Percentiles rank a stretch among this genome's conserved stretches.
phyloP scores from a whole-genome alignment of 345 rosid species.

The Gossypium bickii region DNA sequence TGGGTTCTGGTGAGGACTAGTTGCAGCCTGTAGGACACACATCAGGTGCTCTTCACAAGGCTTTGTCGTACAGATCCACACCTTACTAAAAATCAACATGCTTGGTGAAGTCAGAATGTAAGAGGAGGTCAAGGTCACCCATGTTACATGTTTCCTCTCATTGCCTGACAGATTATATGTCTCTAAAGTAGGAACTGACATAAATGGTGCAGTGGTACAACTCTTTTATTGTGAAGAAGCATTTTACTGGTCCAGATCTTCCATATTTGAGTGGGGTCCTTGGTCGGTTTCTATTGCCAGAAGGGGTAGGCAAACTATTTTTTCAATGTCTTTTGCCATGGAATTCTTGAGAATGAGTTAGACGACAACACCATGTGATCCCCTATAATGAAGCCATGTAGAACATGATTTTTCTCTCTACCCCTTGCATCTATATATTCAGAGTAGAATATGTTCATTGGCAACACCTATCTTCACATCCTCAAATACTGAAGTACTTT shows the following conservation, averaged over 20 bases:
- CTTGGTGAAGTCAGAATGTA: too few species aligned
- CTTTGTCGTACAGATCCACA: not conserved
- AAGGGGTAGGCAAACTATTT: not conserved
- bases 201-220: not conserved
- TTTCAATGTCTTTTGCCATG: not conserved
- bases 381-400: not conserved
- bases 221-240: not conserved
- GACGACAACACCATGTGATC: not conserved
- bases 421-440: not conserved
- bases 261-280: not conserved
- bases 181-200: not conserved
- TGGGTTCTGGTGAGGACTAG: not conserved
- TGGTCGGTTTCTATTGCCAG: not conserved
- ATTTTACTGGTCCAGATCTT: not conserved
- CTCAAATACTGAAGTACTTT: not conserved
- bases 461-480: not conserved
- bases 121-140: not conserved
- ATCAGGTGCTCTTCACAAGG: not conserved
- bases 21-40: constrained; percentile 1
- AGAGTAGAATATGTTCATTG: not conserved
- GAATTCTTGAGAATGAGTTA: not conserved
- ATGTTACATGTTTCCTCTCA: not conserved
- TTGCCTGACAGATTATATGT: not conserved
- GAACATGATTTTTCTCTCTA: too few species aligned
- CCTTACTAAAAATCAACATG: too few species aligned